Base-by-base conservation (phyloP, 805 yeast genomes). In the Myxozyma nipponensis region DNA sequence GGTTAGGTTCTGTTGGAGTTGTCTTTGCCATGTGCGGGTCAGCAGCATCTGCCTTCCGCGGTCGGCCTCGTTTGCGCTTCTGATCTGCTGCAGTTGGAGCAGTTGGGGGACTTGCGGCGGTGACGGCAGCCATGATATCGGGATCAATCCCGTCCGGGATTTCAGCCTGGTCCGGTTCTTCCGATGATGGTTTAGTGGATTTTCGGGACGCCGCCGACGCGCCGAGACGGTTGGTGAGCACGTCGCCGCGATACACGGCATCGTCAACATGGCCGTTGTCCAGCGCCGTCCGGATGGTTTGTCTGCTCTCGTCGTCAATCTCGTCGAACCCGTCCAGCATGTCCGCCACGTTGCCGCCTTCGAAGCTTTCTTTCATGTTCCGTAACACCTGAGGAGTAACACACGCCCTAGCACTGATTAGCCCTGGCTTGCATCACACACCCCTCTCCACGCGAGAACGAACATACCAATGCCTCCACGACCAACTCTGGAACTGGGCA, bases 401-500 rank as follows among this genome's bases (percentile, higher is more conserved):
- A 30, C 60, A 56, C 10, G 39, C 34, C 59, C 58, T 56, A 28
- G 15, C 30, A 19, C 5, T 30, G 4, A 18, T 17, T 4, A 21
- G 10, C n/a, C 24, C 28, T 15, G 25, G 22, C 26, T 38, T n/a
- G 4, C 17, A 30, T 18, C 43, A 15, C 13, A n/a, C 35, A 26
- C 15, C 24, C 5, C 19, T 17, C 4, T 6, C n/a, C 32, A 0
- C 23, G 22, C 19, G 18, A 37, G 13, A 28, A 2, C 21, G 9
- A 19, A 26, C 42, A 19, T 46, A 56, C 60, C 60, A 56, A 39
- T 56, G 60, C 28, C 58, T n/a, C 60, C 60, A 56, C 39, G 50
- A 50, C 55, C 53, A 56, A 5, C 49, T 25, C 44, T 56, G 60
- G 39, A 35, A 42, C 22, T 54, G 46, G 21, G 34, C 51, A 15